Evolutionary conservation across 2,329 filamentous ascomycete species (phyloP), one percentile per base, ranked within the genome.

Genomic region (Daldinia sp.): DNA sequence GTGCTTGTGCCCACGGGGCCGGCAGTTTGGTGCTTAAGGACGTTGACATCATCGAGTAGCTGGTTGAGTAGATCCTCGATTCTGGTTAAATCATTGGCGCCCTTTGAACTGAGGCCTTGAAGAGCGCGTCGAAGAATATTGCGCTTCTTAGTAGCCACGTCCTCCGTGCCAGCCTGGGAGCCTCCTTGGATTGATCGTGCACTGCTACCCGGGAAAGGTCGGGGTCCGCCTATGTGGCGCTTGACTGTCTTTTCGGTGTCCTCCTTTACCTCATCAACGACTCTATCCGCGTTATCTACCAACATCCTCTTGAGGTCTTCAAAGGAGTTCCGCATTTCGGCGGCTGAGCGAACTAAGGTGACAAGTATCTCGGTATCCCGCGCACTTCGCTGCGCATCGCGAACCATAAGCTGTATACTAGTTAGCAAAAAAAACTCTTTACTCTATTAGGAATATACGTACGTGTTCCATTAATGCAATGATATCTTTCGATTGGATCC

Each of bases 381-480:
- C 51, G 96, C 96, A 80, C 96, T 98, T 67, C 96, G 91, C 81
- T 98, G 95, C 44, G 95, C 96, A 82, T 99, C 96, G 39, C 96
- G 92, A 70, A 98, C 96, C 78, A 97, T 98, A 70, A 99, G 90
- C 88, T 91, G 61, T 39, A 26, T 60, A 66, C 28, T 7, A 46
- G 65, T 81, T 74, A 81, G 77, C 51, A 62, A 61, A 56, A 61
- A 56, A 6, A 23, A 6, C 23, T 13, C 18, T 50, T n/a, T 20
- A 6, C 35, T 30, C 7, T 23, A 65, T 42, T 48, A 9, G 5
- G 28, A 53, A 10, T 62, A 64, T 57, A 84, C 89, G 85, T 82
- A 91, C 88, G 80, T 99, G 96, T 78, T 99, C 95, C 96, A 99
- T 99, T 68, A 99, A 84, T 26, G 95, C 93, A 71, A 99, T 92